Percentiles rank a stretch among this genome's conserved stretches.
phyloP scores from a whole-genome alignment of 306 rosid species.

The Pueraria montana region DNA sequence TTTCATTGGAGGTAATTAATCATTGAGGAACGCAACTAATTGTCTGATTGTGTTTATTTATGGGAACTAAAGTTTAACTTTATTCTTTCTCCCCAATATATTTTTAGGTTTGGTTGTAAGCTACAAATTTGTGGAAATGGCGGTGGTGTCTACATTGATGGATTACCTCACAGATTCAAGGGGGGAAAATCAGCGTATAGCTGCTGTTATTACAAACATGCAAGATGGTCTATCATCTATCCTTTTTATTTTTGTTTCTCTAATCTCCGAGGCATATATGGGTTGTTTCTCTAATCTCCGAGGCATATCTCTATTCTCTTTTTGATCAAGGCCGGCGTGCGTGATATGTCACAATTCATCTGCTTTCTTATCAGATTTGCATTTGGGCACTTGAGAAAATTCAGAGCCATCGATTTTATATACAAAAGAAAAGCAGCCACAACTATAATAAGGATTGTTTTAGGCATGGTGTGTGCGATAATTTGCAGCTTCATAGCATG shows the following conservation, averaged over 20 bases:
- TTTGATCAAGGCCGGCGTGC: background rate
- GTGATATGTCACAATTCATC: background rate
- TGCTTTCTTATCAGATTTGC: background rate
- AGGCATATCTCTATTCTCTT: background rate
- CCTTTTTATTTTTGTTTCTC: background rate
- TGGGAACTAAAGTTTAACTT: background rate
- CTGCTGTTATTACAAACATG: background rate
- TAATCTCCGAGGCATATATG: background rate
- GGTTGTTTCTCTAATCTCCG: background rate
- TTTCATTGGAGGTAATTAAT: background rate
- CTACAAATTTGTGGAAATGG: background rate
- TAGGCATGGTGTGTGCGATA: slow-evolving; percentile 27
- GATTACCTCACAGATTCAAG: background rate
- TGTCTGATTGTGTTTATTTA: background rate
- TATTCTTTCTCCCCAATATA: background rate
- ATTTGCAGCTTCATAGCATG: slow-evolving; percentile 8
- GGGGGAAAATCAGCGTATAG: background rate
- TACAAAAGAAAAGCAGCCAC: background rate
- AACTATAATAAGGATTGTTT: background rate
- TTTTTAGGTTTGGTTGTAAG: background rate
- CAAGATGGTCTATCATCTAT: background rate
- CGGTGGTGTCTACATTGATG: background rate
- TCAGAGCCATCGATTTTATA: background rate
- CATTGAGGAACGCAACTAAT: too few species aligned
- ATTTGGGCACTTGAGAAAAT: too few species aligned